Evolutionary conservation across 2,329 filamentous ascomycete species (phyloP).

Genomic region (Ceratocystiopsis minuta): DNA sequence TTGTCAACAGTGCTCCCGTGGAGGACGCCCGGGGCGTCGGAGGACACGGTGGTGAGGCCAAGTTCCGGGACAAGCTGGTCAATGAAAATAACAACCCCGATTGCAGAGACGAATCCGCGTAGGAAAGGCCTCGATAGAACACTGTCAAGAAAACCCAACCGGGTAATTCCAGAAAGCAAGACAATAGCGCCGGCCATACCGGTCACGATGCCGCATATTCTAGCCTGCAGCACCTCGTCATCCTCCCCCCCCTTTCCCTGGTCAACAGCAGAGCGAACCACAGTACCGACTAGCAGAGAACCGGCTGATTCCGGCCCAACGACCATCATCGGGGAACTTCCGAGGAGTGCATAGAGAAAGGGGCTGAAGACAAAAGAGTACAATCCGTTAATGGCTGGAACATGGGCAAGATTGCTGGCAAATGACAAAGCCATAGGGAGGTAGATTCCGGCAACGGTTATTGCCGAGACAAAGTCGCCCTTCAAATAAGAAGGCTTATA

Average conservation of each 20-base stretch:
- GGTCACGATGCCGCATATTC: slow-evolving; percentile 74
- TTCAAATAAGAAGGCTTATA: slow-evolving; percentile 68
- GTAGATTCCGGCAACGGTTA: slow-evolving; percentile 98
- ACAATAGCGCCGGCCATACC: slow-evolving; percentile 79
- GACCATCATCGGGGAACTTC: slow-evolving; percentile 82
- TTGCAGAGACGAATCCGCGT: slow-evolving; percentile 89
- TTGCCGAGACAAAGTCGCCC: slow-evolving; percentile 71
- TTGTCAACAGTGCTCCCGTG: slow-evolving; percentile 83
- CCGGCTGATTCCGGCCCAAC: slow-evolving; percentile 91
- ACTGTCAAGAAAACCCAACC: slow-evolving; percentile 84
- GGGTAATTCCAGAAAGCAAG: slow-evolving; percentile 65
- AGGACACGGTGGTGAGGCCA: slow-evolving; percentile 52
- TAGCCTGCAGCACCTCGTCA: slow-evolving; percentile 50
- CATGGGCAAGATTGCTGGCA: slow-evolving; percentile 78
- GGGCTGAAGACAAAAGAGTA: slow-evolving; percentile 92
- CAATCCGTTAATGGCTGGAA: slow-evolving; percentile 82
- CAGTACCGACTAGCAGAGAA: slow-evolving; percentile 73
- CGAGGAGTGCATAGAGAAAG: slow-evolving; percentile 75
- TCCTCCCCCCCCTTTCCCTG: slow-evolving; percentile 46
- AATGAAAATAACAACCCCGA: slow-evolving; percentile 89
- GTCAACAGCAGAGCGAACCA: slow-evolving; percentile 62
- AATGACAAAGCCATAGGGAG: slow-evolving; percentile 92
- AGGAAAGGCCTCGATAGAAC: slow-evolving; percentile 85
- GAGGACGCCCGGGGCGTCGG: slow-evolving; percentile 40
- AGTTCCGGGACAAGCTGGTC: slow-evolving; percentile 88